These are phyloP conservation scores for Epipyxis sp. DNA, from an alignment of 108 stramenopile genomes.

Conservation along the genomic window DNA sequence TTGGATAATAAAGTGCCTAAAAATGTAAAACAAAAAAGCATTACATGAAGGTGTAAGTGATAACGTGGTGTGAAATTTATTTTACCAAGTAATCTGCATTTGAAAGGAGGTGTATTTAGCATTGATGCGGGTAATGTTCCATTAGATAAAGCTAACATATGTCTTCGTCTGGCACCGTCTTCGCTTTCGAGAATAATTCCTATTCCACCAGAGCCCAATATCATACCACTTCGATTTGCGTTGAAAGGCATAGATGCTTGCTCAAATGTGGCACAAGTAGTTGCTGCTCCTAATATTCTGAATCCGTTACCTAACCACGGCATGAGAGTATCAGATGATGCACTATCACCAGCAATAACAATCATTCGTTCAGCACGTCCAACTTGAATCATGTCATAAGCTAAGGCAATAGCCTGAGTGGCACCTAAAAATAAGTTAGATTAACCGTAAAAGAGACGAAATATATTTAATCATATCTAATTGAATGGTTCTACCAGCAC, in stretches of 20 bases:
- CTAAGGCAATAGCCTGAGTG: constrained; percentile 91
- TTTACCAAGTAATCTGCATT: background rate
- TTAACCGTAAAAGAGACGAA: background rate
- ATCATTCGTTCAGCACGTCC: constrained; percentile 88
- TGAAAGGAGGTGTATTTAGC: background rate
- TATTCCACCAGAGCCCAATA: constrained; percentile 88
- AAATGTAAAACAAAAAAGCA: constrained; percentile 35
- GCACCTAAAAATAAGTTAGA: constrained; percentile 50
- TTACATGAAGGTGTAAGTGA: constrained; percentile 41
- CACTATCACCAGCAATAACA: constrained; percentile 89
- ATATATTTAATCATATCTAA: background rate
- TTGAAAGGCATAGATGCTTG: constrained; percentile 89
- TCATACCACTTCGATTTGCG: constrained; percentile 79
- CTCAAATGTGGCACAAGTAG: constrained; percentile 65
- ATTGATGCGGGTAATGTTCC: background rate
- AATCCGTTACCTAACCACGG: constrained; percentile 91
- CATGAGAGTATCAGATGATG: constrained; percentile 76
- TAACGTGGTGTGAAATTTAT: too few relatives aligned
- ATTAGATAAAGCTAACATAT: background rate
- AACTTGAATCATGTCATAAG: constrained; percentile 84
- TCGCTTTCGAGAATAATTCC: constrained; percentile 78
- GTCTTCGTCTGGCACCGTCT: constrained; percentile 1
- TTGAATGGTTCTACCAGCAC: constrained; percentile 58
- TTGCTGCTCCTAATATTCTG: constrained; percentile 86
- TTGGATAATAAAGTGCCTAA: constrained; percentile 87